Evolutionary conservation across 2,329 filamentous ascomycete species (phyloP).

Genomic region (Hymenoscyphus scutula): DNA sequence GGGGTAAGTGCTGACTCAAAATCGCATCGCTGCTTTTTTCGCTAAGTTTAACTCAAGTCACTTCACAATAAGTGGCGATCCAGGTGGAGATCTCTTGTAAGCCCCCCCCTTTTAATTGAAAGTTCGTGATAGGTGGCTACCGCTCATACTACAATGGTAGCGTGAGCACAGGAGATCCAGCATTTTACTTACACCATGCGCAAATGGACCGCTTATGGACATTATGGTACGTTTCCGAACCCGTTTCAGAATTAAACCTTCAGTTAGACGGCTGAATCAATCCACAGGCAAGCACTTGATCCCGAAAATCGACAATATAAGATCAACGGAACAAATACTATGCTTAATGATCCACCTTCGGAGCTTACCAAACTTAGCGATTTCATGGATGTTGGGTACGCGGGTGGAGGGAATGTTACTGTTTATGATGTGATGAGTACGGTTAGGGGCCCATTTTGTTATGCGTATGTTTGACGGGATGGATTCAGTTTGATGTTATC

Average conservation of each 20-base stretch:
- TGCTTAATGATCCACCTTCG: conserved; percentile 41
- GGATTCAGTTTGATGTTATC: neutral
- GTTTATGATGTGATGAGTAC: conserved; percentile 19
- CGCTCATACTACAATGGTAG: neutral
- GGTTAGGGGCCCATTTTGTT: conserved; percentile 16
- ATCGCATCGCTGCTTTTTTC: neutral
- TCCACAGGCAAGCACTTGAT: conserved; percentile 27
- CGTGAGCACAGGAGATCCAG: conserved; percentile 44
- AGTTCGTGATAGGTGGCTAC: neutral
- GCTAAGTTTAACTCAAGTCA: conserved; percentile 29
- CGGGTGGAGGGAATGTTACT: conserved; percentile 10
- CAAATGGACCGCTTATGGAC: conserved; percentile 39
- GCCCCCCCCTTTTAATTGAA: neutral
- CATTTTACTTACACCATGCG: conserved; percentile 46
- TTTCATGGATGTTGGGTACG: conserved; percentile 11
- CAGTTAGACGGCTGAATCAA: neutral
- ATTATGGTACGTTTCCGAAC: conserved; percentile 6
- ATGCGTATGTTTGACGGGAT: conserved; percentile 11
- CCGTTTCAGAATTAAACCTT: neutral
- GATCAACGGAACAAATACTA: conserved; percentile 40
- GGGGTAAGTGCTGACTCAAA: neutral
- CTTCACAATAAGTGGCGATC: conserved; percentile 43
- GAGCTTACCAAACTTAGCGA: conserved; percentile 19
- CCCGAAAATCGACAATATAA: conserved; percentile 26
- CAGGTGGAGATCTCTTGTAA: conserved; percentile 42